These are phyloP conservation scores for Colletotrichum paranaense DNA, from an alignment of 2,329 filamentous ascomycete species.

Conservation along the genomic window DNA sequence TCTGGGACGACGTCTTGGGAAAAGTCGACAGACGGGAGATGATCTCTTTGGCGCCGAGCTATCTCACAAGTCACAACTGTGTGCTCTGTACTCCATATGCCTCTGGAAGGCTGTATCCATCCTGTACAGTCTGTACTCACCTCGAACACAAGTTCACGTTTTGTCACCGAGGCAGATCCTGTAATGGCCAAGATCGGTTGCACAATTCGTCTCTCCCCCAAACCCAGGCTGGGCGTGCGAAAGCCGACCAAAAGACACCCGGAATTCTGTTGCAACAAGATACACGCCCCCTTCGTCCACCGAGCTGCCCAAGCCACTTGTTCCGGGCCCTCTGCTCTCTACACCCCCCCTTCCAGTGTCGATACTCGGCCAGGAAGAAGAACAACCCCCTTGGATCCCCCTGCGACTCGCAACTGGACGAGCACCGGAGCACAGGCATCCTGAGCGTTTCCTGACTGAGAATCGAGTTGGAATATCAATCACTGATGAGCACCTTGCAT, in stretches of 20 bases:
- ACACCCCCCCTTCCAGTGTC: conserved; percentile 22
- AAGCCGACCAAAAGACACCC: conserved; percentile 1
- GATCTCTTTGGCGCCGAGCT: not conserved
- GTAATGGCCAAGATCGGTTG: conserved; percentile 15
- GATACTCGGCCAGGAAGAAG: not conserved
- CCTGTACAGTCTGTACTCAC: not conserved
- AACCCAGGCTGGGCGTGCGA: conserved; percentile 22
- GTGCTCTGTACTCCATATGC: not conserved
- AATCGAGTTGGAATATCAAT: conserved; percentile 33
- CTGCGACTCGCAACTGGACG: conserved; percentile 30
- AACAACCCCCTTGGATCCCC: conserved; percentile 25
- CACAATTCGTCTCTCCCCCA: conserved; percentile 26
- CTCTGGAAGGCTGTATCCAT: not conserved
- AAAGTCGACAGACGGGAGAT: conserved; percentile 19
- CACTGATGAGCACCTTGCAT: conserved; percentile 38
- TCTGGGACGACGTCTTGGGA: conserved; percentile 5
- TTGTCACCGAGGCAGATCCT: conserved; percentile 11
- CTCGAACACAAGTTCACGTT: not conserved
- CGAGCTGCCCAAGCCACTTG: conserved; percentile 31
- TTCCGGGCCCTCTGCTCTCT: conserved; percentile 24
- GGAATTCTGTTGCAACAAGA: conserved; percentile 15
- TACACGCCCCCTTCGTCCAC: conserved; percentile 21
- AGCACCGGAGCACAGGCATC: conserved; percentile 35
- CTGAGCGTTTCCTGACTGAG: conserved; percentile 32
- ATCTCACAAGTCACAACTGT: not conserved